Conservation (phyloP, 169 alveolate genomes). For the Eimeria nieschulzi region DNA sequence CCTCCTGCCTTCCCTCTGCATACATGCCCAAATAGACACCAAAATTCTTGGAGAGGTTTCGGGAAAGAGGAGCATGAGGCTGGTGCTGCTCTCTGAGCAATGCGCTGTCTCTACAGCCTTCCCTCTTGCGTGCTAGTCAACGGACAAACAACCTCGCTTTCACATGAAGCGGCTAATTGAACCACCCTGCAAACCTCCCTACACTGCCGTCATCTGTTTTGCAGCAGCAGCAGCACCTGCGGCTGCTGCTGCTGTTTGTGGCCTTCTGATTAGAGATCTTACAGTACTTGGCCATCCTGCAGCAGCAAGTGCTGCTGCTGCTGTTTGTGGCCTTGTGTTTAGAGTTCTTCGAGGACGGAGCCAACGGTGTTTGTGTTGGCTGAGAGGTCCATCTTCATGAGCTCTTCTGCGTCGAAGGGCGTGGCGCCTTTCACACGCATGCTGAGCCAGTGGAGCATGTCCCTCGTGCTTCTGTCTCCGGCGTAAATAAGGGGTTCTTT, state of each 20-base stretch:
- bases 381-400: neutral
- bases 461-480: slow-evolving; percentile 67
- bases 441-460: slow-evolving; percentile 70
- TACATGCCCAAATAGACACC: neutral
- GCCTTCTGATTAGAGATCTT: neutral
- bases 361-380: neutral
- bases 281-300: neutral
- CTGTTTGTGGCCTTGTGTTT: neutral
- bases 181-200: neutral
- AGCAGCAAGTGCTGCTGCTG: neutral
- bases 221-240: neutral
- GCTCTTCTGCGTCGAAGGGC: slow-evolving; percentile 20
- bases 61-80: neutral
- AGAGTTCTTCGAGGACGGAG: slow-evolving; percentile 48
- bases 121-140: slow-evolving; percentile 6
- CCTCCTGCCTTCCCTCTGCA: neutral
- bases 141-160: too few species aligned
- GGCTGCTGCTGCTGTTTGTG: neutral
- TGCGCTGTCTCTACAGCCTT: slow-evolving; percentile 10
- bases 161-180: too few species aligned
- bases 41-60: neutral
- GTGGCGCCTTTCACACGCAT: slow-evolving; percentile 15
- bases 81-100: neutral
- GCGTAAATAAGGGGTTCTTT: slow-evolving; percentile 34
- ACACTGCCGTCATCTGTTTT: neutral